Percentiles rank a stretch among this genome's conserved stretches.
phyloP scores from a whole-genome alignment of 2,329 filamentous ascomycete species.

The Cladophialophora chaetospira region DNA sequence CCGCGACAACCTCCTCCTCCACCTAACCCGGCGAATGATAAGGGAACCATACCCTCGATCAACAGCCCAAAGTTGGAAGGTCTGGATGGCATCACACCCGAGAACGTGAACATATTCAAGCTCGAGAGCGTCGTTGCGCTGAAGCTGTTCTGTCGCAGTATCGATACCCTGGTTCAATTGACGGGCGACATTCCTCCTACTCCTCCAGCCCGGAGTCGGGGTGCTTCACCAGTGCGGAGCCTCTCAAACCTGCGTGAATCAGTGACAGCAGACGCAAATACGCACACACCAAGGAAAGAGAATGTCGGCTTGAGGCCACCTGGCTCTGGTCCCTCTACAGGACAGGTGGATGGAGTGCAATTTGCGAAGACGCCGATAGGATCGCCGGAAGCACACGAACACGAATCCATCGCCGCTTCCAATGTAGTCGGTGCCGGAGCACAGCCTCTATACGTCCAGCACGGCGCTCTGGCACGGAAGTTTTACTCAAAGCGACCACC shows the following conservation, averaged over 20 bases:
- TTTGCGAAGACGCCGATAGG: slow-evolving; percentile 44
- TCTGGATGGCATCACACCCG: slow-evolving; percentile 33
- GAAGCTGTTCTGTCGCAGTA: slow-evolving; percentile 71
- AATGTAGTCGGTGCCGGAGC: slow-evolving; percentile 62
- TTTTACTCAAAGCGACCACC: slow-evolving; percentile 91
- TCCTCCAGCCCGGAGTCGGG: slow-evolving; percentile 51
- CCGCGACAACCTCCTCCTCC: slow-evolving; percentile 25
- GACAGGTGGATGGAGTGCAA: slow-evolving; percentile 41
- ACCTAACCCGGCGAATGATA: slow-evolving; percentile 34
- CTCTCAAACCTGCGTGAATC: slow-evolving; percentile 22
- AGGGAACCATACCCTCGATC: slow-evolving; percentile 32
- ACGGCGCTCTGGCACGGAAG: slow-evolving; percentile 82
- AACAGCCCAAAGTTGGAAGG: slow-evolving; percentile 40
- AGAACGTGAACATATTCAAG: slow-evolving; percentile 67
- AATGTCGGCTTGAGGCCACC: slow-evolving; percentile 34
- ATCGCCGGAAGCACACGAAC: slow-evolving; percentile 53
- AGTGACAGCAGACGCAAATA: slow-evolving; percentile 12
- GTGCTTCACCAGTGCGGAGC: slow-evolving; percentile 20
- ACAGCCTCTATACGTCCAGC: slow-evolving; percentile 74
- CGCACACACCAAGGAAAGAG: slow-evolving; percentile 32
- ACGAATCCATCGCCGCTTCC: slow-evolving; percentile 50
- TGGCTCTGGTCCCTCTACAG: slow-evolving; percentile 44
- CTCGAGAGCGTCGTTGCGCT: slow-evolving; percentile 74
- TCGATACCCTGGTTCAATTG: slow-evolving; percentile 54
- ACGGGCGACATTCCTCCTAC: slow-evolving; percentile 74